Percentiles rank a stretch among this genome's conserved stretches.
Evolutionary conservation across 2,329 filamentous ascomycete genomes (phyloP).

Genomic region (Ceratocystis ficicola): DNA sequence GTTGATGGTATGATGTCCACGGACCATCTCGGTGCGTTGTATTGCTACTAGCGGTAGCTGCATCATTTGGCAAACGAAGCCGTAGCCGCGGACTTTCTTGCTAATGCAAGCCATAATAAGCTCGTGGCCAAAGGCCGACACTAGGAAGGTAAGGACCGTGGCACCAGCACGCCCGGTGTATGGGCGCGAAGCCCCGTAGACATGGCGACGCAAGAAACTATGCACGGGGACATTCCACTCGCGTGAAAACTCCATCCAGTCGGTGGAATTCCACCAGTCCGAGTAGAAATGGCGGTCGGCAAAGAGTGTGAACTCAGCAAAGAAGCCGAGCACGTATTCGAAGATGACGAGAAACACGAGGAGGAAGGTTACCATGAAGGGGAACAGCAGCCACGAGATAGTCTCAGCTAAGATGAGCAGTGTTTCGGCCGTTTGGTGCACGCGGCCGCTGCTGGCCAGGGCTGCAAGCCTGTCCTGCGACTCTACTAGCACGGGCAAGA

Average conservation of each 20-base stretch:
- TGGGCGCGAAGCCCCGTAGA: conserved; percentile 71
- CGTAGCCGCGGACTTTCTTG: conserved; percentile 89
- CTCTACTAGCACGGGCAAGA: conserved; percentile 74
- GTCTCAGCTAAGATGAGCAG: conserved; percentile 76
- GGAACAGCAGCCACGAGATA: conserved; percentile 83
- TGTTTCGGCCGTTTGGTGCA: conserved; percentile 41
- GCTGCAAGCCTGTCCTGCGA: conserved; percentile 42
- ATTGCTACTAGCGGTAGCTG: conserved; percentile 91
- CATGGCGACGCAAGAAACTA: conserved; percentile 85
- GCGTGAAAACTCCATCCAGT: conserved; percentile 90
- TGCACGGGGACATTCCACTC: conserved; percentile 99
- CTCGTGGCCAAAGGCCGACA: conserved; percentile 82
- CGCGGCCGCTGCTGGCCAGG: neutral
- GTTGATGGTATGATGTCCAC: conserved; percentile 64
- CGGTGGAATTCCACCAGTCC: conserved; percentile 64
- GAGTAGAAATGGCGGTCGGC: conserved; percentile 88
- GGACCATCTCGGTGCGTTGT: conserved; percentile 67
- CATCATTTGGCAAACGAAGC: conserved; percentile 88
- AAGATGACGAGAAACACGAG: conserved; percentile 97
- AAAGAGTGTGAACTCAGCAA: conserved; percentile 87
- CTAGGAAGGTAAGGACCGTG: conserved; percentile 81
- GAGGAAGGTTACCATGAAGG: conserved; percentile 91
- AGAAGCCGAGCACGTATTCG: conserved; percentile 88
- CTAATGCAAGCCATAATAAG: conserved; percentile 97
- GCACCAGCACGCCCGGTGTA: conserved; percentile 65